Base-by-base conservation (phyloP, 345 rosid genomes). In the Kandelia obovata region DNA sequence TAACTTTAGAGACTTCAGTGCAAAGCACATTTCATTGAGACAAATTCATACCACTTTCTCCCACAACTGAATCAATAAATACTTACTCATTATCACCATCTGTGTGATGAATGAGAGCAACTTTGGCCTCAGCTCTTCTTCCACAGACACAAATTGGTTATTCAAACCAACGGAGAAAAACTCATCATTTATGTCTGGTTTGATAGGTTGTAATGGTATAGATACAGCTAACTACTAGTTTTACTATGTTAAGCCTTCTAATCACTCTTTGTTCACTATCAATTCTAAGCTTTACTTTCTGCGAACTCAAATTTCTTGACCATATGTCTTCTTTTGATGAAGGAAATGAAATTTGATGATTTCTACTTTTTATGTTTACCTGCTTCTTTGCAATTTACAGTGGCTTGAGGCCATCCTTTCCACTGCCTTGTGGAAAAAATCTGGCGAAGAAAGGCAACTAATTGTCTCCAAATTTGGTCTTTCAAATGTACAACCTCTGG, bases 331-430 rank as follows among this genome's bases (percentile, higher is more conserved):
- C 51, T 47, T n/a, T 20, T 53, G 53, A 61, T 32, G 16, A 21
- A 55, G 23, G 53, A 66, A 60, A 31, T 34, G 61, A 71, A 39
- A 68, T 43, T 8, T 57, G 28, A 46, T 51, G 49, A 39, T 43
- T 72, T 62, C 61, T 39, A 53, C 23, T n/a, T 34, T 69, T 10
- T 21, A 53, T 66, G 60, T 32, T 55, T 46, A 13, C 67, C 70
- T 65, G 62, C 55, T 60, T 70, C 6, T 25, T 61, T 69, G 61
- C 59, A 70, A 53, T 64, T 68, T 58, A n/a, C 85, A 93, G 97
- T 91, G 97, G 98, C 87, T 93, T 31, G 97, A 91, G 84, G 82
- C 83, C 64, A 79, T 93, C 53, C 81, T 93, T 53, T 86, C 94
- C 31, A 84, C 92, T 17, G 92, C 97, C 64, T 78, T 86, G 73